These are phyloP conservation scores for Oryza meyeriana DNA, from an alignment of 176 grass and related monocot species.

Conservation along the genomic window DNA sequence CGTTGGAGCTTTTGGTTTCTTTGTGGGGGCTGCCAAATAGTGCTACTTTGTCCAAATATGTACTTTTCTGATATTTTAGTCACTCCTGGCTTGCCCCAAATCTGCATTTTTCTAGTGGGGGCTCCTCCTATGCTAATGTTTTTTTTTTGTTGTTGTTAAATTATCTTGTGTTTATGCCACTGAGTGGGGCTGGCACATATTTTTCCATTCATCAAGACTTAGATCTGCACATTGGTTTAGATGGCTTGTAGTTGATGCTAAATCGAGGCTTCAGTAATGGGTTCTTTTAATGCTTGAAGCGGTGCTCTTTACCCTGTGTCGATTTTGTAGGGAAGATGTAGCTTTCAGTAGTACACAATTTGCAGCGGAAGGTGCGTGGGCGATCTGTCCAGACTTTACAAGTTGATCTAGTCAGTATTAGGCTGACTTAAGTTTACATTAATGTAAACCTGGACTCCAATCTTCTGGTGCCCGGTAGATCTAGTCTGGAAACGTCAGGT, in stretches of 20 bases:
- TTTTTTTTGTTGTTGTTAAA: conserved; percentile 8
- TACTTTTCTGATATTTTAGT: conserved; percentile 24
- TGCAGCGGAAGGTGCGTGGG: conserved; percentile 36
- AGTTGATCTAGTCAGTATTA: conserved; percentile 7
- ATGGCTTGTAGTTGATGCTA: not conserved
- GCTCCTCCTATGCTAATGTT: conserved; percentile 9
- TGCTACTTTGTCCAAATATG: not conserved
- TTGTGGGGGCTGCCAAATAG: conserved; percentile 28
- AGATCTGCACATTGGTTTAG: conserved; percentile 18
- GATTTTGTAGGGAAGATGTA: conserved; percentile 27
- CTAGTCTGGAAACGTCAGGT: conserved; percentile 16
- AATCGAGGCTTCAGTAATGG: conserved; percentile 6
- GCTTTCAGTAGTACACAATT: conserved; percentile 23
- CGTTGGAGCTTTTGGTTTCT: not conserved
- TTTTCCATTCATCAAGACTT: not conserved
- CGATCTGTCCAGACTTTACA: conserved; percentile 30
- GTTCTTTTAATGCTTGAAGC: conserved; percentile 31
- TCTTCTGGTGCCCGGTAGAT: conserved; percentile 32
- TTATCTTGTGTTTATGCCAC: conserved; percentile 29
- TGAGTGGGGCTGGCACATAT: conserved; percentile 28
- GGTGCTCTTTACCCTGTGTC: conserved; percentile 26
- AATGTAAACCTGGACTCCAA: not conserved
- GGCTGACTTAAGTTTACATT: conserved; percentile 25
- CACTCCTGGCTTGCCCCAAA: conserved; percentile 9
- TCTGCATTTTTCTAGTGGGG: conserved; percentile 20